phyloP scores from a whole-genome alignment of 1,284 basidiomycete genomes.

The Melampsora abietis-canadensis region DNA sequence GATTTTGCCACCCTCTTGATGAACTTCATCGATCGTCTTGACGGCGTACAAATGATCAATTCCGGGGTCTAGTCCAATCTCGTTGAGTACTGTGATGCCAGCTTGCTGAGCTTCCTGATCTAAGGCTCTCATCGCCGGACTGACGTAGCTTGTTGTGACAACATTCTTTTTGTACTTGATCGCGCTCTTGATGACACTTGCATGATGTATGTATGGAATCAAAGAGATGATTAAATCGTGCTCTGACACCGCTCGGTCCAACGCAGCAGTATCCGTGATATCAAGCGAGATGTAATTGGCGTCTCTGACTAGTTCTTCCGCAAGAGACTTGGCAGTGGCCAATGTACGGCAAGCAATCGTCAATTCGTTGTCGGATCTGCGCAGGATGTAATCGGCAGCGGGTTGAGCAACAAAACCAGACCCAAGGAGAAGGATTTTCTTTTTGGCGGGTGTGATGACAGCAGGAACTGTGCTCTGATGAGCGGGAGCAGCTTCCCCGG shows the following conservation, averaged over 20 bases:
- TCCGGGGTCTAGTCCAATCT: conserved; percentile 94
- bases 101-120: conserved; percentile 79
- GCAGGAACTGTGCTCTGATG: conserved; percentile 31
- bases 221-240: conserved; percentile 94
- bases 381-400: conserved; percentile 86
- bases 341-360: conserved; percentile 87
- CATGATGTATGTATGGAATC: conserved; percentile 93
- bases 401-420: conserved; percentile 93
- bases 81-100: conserved; percentile 93
- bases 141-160: conserved; percentile 93
- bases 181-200: conserved; percentile 85
- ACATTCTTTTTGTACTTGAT: conserved; percentile 93
- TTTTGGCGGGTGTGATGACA: conserved; percentile 49
- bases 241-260: conserved; percentile 75
- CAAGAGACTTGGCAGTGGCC: conserved; percentile 67
- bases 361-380: conserved; percentile 75
- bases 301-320: conserved; percentile 66
- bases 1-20: conserved; percentile 88
- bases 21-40: conserved; percentile 92
- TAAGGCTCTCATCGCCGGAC: conserved; percentile 81
- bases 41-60: conserved; percentile 73
- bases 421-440: conserved; percentile 85
- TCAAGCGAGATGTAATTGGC: conserved; percentile 70
- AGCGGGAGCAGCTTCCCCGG: conserved; percentile 62
- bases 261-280: conserved; percentile 68